A percentile compares a stretch with the other conserved stretches of the same genome.
Conservation (phyloP, 139 green algal species). For the Auxenochlorella pyrenoidosa region DNA sequence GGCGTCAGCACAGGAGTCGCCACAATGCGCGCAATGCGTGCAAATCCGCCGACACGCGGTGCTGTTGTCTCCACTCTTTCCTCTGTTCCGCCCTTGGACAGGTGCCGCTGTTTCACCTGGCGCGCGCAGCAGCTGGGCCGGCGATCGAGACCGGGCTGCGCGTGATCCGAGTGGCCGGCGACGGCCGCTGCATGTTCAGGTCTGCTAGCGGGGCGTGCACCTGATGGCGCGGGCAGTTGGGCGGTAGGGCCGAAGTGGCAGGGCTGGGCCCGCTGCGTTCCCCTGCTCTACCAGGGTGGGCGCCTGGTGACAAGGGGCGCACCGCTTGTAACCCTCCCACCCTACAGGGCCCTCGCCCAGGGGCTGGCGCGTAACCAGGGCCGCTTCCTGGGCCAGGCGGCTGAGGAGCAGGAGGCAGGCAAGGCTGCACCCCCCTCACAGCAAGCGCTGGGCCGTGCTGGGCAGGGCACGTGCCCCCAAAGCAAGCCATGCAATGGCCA, state of each 20-base stretch:
- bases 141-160: slow-evolving; percentile 38
- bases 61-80: too few species aligned
- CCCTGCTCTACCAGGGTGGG: too few species aligned
- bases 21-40: too few species aligned
- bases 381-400: slow-evolving; percentile 27
- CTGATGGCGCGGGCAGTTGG: too few species aligned
- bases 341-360: slow-evolving; percentile 40
- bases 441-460: too few species aligned
- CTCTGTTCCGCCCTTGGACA: neutral
- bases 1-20: too few species aligned
- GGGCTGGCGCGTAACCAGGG: slow-evolving; percentile 66
- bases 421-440: too few species aligned
- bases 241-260: too few species aligned
- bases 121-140: slow-evolving; percentile 13
- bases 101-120: slow-evolving; percentile 44
- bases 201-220: neutral
- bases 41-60: too few species aligned
- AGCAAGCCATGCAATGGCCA: neutral
- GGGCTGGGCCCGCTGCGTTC: too few species aligned
- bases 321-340: neutral
- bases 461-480: too few species aligned
- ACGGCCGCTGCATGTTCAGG: slow-evolving; percentile 78
- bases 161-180: slow-evolving; percentile 52
- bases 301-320: neutral
- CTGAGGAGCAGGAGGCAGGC: slow-evolving; percentile 52